A percentile compares a stretch with the other conserved stretches of the same genome.
These are phyloP conservation scores for Lipomyces sp. DNA, from an alignment of 805 yeast genomes.

Conservation along the genomic window DNA sequence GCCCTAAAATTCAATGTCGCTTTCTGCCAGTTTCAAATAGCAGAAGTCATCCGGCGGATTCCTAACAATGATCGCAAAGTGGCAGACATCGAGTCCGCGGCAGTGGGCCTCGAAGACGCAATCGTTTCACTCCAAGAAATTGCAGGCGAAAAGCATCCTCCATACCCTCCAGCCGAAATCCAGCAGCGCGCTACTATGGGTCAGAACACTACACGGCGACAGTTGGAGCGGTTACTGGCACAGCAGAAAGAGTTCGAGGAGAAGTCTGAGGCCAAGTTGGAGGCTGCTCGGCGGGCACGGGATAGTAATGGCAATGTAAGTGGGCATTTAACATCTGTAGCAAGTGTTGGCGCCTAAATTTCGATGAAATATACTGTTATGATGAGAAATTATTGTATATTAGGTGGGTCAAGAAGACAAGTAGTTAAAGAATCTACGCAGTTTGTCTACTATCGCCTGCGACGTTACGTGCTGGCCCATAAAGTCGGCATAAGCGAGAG, in stretches of 20 bases:
- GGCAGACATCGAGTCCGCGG: conserved; percentile 62
- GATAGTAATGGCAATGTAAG: conserved; percentile 55
- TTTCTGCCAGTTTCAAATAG: conserved; percentile 80
- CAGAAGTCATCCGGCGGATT: conserved; percentile 74
- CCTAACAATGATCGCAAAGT: conserved; percentile 63
- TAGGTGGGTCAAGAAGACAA: background rate
- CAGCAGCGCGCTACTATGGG: conserved; percentile 89
- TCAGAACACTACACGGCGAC: conserved; percentile 69
- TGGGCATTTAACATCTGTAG: background rate
- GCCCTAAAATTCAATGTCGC: conserved; percentile 78
- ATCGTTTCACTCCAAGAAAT: conserved; percentile 61
- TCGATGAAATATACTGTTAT: background rate
- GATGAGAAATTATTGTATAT: background rate
- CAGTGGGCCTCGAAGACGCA: conserved; percentile 64
- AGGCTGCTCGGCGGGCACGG: conserved; percentile 70
- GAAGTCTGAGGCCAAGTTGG: conserved; percentile 62
- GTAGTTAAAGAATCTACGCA: background rate
- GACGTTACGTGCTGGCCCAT: no score
- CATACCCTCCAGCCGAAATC: conserved; percentile 78
- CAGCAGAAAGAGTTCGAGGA: conserved; percentile 74
- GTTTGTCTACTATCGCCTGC: no score
- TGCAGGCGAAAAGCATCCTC: conserved; percentile 65
- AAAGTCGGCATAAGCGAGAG: no score
- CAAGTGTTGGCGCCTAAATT: background rate
- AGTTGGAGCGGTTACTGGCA: conserved; percentile 68